These are phyloP conservation scores for Fragosphaeria purpurea DNA, from an alignment of 2,329 filamentous ascomycete species.

Conservation along the genomic window DNA sequence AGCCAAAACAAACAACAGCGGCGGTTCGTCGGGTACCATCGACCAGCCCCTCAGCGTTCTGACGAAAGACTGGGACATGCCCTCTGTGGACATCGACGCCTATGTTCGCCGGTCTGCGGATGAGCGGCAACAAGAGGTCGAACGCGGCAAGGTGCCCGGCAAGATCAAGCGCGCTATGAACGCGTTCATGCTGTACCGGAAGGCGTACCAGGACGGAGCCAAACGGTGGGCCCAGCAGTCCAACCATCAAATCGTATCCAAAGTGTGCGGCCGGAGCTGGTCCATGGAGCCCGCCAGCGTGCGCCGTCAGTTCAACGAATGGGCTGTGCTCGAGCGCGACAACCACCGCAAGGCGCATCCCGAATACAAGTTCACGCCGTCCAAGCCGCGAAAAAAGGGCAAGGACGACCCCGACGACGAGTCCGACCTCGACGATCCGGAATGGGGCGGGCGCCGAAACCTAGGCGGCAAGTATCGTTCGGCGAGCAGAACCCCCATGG, in stretches of 20 bases:
- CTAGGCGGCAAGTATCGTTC: conserved; percentile 20
- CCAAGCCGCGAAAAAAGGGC: conserved; percentile 46
- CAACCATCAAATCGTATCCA: conserved; percentile 89
- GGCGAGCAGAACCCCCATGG: conserved; percentile 20
- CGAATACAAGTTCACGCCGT: conserved; percentile 86
- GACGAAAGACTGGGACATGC: conserved; percentile 52
- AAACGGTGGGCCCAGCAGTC: conserved; percentile 74
- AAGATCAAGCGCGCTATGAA: conserved; percentile 93
- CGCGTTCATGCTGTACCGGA: conserved; percentile 95
- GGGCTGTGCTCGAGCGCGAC: conserved; percentile 69
- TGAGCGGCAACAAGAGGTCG: conserved; percentile 56
- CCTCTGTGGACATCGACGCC: conserved; percentile 65
- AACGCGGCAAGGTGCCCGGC: conserved; percentile 55
- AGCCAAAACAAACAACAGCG: conserved; percentile 21
- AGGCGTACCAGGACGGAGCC: conserved; percentile 77
- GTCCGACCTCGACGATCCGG: conserved; percentile 30
- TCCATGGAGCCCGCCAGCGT: conserved; percentile 64
- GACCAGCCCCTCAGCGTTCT: conserved; percentile 61
- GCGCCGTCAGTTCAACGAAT: conserved; percentile 64
- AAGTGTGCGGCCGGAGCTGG: conserved; percentile 82
- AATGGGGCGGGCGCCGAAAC: conserved; percentile 25
- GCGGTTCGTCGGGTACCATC: conserved; percentile 34
- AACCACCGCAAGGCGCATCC: conserved; percentile 83
- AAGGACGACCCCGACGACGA: conserved; percentile 29
- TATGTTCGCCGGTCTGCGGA: conserved; percentile 67